Percentiles rank a stretch among this genome's conserved stretches.
Conservation (phyloP, 169 alveolate species). For the Cryptosporidium sp. region DNA sequence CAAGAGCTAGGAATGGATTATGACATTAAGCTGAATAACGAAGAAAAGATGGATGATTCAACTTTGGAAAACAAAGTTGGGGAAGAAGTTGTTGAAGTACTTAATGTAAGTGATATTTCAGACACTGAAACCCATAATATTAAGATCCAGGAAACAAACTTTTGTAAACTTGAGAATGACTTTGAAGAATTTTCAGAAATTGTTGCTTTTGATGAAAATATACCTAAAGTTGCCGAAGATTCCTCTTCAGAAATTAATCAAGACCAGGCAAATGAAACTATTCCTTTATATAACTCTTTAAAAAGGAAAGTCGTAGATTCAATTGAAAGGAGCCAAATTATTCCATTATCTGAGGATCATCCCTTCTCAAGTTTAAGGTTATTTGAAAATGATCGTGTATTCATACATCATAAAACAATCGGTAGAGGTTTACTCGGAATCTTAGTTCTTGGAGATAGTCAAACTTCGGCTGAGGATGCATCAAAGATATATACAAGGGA, state of each 20-base stretch:
- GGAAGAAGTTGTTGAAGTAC: conserved; percentile 22
- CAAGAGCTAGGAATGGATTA: conserved; percentile 70
- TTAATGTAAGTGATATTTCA: conserved; percentile 11
- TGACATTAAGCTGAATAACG: neutral
- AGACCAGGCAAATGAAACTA: neutral
- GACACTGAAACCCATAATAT: conserved; percentile 39
- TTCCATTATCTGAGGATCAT: conserved; percentile 55
- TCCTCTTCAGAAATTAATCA: neutral
- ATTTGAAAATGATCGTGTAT: conserved; percentile 58
- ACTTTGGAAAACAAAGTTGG: conserved; percentile 40
- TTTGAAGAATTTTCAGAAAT: conserved; percentile 53
- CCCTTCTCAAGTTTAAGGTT: conserved; percentile 57
- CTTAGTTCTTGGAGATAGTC: conserved; percentile 53
- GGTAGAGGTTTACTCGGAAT: conserved; percentile 67
- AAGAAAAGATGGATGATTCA: conserved; percentile 12
- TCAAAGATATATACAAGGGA: conserved; percentile 69
- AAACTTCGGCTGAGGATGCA: conserved; percentile 67
- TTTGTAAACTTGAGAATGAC: conserved; percentile 35
- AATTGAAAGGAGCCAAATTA: conserved; percentile 41
- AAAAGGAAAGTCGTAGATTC: conserved; percentile 65
- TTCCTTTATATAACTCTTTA: conserved; percentile 60
- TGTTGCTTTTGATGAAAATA: conserved; percentile 29
- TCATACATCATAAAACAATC: conserved; percentile 43
- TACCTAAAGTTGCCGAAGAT: neutral
- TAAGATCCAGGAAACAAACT: conserved; percentile 6